Percentiles rank a stretch among this genome's conserved stretches.
These are phyloP conservation scores for Marasmius oreades DNA, from an alignment of 1,284 basidiomycete genomes.

Conservation along the genomic window DNA sequence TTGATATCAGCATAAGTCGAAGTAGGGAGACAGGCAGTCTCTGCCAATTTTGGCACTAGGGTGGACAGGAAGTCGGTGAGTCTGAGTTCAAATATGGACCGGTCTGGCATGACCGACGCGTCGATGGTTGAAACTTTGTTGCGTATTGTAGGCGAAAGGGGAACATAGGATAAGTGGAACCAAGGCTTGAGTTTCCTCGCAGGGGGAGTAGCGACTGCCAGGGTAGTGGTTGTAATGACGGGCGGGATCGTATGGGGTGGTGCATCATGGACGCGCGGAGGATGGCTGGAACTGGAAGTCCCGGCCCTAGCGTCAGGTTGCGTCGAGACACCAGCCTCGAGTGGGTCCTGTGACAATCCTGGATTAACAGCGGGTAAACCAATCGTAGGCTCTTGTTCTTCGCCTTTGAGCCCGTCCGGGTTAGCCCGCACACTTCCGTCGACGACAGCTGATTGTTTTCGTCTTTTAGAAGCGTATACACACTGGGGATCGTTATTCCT, in stretches of 20 bases:
- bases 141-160: slow-evolving; percentile 51
- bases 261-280: neutral
- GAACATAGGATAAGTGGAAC: slow-evolving; percentile 52
- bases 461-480: slow-evolving; percentile 67
- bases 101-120: slow-evolving; percentile 57
- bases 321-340: neutral
- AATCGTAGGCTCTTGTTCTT: neutral
- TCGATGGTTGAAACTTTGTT: slow-evolving; percentile 45
- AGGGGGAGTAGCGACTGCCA: neutral
- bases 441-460: slow-evolving; percentile 49
- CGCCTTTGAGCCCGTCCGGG: slow-evolving; percentile 33
- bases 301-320: neutral
- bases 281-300: neutral
- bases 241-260: neutral
- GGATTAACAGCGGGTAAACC: no score
- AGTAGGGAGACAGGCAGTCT: slow-evolving; percentile 53
- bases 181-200: slow-evolving; percentile 43
- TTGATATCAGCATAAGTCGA: slow-evolving; percentile 53
- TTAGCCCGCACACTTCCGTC: slow-evolving; percentile 18
- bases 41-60: slow-evolving; percentile 53
- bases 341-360: neutral
- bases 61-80: slow-evolving; percentile 47
- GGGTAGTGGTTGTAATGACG: neutral
- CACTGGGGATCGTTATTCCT: slow-evolving; percentile 45
- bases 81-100: slow-evolving; percentile 47